A percentile compares a stretch with the other conserved stretches of the same genome.
Evolutionary conservation across 2,329 filamentous ascomycete species (phyloP).

Genomic region (Penicillium palitans): DNA sequence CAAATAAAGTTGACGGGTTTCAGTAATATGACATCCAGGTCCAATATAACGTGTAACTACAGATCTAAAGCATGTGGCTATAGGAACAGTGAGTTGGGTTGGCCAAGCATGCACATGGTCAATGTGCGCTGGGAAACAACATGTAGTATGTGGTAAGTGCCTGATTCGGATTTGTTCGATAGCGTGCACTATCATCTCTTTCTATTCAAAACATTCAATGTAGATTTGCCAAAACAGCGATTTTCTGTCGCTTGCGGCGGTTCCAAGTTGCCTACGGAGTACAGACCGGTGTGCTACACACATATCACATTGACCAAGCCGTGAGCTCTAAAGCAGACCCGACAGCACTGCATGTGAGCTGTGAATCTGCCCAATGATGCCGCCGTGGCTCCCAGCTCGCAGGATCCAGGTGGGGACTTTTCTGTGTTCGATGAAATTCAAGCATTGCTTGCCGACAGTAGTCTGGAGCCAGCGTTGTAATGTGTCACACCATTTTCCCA

Average conservation of each 20-base stretch:
- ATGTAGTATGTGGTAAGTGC: neutral
- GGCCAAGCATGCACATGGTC: neutral
- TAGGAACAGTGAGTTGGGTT: neutral
- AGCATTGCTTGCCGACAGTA: neutral
- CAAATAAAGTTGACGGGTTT: neutral
- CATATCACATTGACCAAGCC: neutral
- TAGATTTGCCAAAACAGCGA: neutral
- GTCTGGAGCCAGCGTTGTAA: neutral
- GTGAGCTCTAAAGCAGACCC: neutral
- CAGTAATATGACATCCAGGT: neutral
- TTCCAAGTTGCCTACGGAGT: neutral
- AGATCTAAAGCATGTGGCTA: neutral
- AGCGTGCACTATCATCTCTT: neutral
- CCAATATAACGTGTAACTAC: neutral
- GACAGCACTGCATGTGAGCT: neutral
- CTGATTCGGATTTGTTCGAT: neutral
- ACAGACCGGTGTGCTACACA: neutral
- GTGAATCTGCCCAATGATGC: neutral
- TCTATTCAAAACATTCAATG: neutral
- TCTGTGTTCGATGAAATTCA: neutral
- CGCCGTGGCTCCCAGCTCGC: neutral
- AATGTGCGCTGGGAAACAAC: neutral
- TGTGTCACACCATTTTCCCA: neutral
- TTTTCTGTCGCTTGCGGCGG: neutral
- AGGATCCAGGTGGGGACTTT: neutral